Base-by-base conservation (phyloP, 176 grass and related monocot genomes). In the Rhynchospora pubera region DNA sequence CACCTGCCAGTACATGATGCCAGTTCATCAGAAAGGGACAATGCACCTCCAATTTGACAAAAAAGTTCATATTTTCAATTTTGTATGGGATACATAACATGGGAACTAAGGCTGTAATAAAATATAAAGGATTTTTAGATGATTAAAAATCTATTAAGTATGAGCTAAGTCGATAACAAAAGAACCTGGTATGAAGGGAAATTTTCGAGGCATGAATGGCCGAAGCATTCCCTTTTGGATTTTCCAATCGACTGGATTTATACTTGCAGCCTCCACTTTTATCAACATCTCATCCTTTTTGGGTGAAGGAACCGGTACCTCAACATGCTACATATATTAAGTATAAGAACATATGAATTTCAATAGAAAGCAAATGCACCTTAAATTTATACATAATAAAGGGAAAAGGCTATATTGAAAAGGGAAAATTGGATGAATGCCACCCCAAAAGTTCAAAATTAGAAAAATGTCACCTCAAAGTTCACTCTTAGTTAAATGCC, bases 171-270 rank as follows among this genome's bases (percentile, higher is more conserved):
- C 3, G 56, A 58, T 58, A 58, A 58, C 39, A 81, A 6, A 5
- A 63, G 14, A 62, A 93, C 91, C 88, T 84, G 91, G 88, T 57
- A 77, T 57, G 68, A 88, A 86, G 6, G 91, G 91, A 73, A 93
- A 93, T 59, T 53, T 93, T 26, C 57, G 43, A 85, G 91, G 91
- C 62, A 93, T 73, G 88, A 90, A 93, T 0, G 86, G 91, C 7
- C 91, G 79, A 70, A 75, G 52, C 67, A 84, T 78, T 42, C 88
- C 91, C 69, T 90, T 88, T 87, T 93, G 91, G 79, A 93, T 84
- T 76, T 93, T 93, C 91, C 91, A 91, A 85, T 93, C 91, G 62
- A 93, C 59, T 0, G 88, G 91, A 79, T 93, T 93, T 84, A 93
- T 88, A 84, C 88, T 88, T 13, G 86, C 86, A 9, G 88, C 91